Percentiles rank a stretch among this genome's conserved stretches.
Evolutionary conservation across 2,329 filamentous ascomycete genomes (phyloP).

Genomic region (Alternaria sp.): DNA sequence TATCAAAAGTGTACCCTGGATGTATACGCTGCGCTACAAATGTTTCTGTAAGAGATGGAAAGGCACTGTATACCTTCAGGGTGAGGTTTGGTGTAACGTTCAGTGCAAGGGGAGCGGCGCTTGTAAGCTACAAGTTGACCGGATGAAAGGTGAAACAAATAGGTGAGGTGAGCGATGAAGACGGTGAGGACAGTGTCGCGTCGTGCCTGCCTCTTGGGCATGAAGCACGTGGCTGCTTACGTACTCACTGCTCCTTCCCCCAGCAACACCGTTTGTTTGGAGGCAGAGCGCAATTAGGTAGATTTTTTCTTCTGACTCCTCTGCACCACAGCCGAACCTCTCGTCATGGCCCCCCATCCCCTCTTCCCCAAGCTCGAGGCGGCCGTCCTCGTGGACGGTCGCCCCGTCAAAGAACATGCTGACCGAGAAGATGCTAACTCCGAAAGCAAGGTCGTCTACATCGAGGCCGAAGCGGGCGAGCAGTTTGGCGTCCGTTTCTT

Average conservation of each 20-base stretch:
- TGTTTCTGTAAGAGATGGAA: neutral
- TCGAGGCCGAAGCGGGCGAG: conserved; percentile 4
- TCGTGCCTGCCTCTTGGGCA: neutral
- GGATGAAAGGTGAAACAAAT: neutral
- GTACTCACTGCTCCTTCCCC: neutral
- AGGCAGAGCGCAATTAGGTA: neutral
- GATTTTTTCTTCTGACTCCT: neutral
- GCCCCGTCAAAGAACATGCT: conserved; percentile 11
- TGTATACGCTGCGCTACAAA: neutral
- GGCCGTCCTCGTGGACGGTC: conserved; percentile 13
- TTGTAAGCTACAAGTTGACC: neutral
- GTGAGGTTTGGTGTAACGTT: neutral
- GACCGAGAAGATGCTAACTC: conserved; percentile 1
- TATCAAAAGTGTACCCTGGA: neutral
- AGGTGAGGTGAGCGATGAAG: neutral
- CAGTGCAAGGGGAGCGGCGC: neutral
- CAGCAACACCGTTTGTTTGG: neutral
- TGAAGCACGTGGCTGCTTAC: neutral
- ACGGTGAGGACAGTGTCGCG: neutral
- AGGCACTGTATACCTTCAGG: neutral
- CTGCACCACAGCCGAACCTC: neutral
- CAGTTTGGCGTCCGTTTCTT: conserved; percentile 9
- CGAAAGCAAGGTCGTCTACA: conserved; percentile 7
- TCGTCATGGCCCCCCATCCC: conserved; percentile 15
- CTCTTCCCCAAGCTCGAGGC: conserved; percentile 11